Evolutionary conservation across 129 eudicot species (phyloP).

Genomic region (Oenanthe sinensis): DNA sequence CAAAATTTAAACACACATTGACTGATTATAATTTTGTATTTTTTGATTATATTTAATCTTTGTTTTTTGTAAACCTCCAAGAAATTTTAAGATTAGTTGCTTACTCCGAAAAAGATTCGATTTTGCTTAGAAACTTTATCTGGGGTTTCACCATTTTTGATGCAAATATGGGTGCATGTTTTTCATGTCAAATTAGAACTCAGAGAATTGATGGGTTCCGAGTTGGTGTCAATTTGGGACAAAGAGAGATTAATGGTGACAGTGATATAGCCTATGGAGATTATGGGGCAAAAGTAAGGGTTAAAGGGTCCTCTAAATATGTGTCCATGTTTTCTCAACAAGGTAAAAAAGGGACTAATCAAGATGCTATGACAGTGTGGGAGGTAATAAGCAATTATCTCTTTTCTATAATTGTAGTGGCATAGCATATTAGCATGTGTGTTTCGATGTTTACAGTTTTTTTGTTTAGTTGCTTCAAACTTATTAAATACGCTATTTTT

Average conservation of each 20-base stretch:
- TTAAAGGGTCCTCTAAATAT: constrained; percentile 41
- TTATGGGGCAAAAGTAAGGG: constrained; percentile 38
- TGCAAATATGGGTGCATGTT: constrained; percentile 61
- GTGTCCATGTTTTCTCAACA: constrained; percentile 53
- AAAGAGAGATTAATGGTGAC: constrained; percentile 17
- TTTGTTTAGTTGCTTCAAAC: not conserved
- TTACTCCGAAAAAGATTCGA: not conserved
- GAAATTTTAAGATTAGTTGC: not conserved
- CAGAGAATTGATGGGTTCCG: constrained; percentile 9
- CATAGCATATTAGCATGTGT: not conserved
- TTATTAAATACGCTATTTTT: too few species aligned
- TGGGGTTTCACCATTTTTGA: not conserved
- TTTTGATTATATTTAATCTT: not conserved
- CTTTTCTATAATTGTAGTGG: not conserved
- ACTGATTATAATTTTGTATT: not conserved
- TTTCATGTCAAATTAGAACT: constrained; percentile 43
- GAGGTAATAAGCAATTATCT: constrained; percentile 29
- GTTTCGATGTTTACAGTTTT: not conserved
- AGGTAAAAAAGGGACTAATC: constrained; percentile 61
- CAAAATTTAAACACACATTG: not conserved
- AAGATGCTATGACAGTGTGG: constrained; percentile 84
- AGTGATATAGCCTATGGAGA: constrained; percentile 29
- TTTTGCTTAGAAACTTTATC: not conserved
- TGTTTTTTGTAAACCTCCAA: not conserved
- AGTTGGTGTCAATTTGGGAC: constrained; percentile 7